phyloP scores from a whole-genome alignment of 768 basidiomycete genomes.

The Rhizopogon vinicolor region DNA sequence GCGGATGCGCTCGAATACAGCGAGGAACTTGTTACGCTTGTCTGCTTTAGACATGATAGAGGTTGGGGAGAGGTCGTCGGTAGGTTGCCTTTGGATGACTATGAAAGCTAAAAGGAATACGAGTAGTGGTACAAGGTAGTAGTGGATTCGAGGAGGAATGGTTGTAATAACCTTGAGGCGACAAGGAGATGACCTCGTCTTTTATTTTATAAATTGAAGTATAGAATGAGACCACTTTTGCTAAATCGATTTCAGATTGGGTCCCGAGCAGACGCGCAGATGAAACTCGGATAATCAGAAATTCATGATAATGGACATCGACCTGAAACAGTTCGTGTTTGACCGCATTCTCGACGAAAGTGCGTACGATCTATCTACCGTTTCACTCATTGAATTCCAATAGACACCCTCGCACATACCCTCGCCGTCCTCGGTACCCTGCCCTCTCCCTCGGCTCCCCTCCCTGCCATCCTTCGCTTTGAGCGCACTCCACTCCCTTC shows the following conservation, averaged over 20 bases:
- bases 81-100: background rate
- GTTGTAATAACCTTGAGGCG: too few relatives aligned
- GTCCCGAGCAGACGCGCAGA: too few relatives aligned
- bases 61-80: background rate
- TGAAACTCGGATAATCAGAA: too few relatives aligned
- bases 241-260: too few relatives aligned
- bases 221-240: conserved; percentile 1
- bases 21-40: conserved; percentile 64
- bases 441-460: conserved; percentile 24
- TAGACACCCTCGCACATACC: conserved; percentile 35
- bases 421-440: conserved; percentile 72
- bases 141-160: background rate
- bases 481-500: conserved; percentile 70
- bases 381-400: background rate
- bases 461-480: conserved; percentile 65
- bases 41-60: conserved; percentile 27
- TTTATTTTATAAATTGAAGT: background rate
- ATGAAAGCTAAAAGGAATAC: background rate
- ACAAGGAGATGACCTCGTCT: too few relatives aligned
- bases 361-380: conserved; percentile 1
- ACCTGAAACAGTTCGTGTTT: conserved; percentile 47
- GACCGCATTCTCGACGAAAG: conserved; percentile 55
- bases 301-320: background rate
- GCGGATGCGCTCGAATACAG: conserved; percentile 64
- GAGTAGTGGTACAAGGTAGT: background rate